Base-by-base conservation (phyloP, 1,139 yeast species). In the Debaryomycetaceae sp. region DNA sequence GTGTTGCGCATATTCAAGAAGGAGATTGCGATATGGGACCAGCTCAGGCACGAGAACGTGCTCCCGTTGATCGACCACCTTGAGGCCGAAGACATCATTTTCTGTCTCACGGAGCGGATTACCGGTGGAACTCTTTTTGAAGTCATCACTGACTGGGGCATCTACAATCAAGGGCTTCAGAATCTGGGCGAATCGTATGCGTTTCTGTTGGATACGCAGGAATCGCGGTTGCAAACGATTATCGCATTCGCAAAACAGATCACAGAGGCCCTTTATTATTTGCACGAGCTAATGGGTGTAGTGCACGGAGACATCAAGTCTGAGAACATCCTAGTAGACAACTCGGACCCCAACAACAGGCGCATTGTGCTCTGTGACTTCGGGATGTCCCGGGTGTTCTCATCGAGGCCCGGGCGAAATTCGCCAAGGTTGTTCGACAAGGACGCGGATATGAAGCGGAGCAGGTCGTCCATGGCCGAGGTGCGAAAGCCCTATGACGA, bases 271-370 rank as follows among this genome's bases (percentile, higher is more conserved):
- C 59, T 91, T 31, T 51, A 63, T 33, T 87, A 86, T 56, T 73
- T 91, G 78, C 97, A 91, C 59, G 60, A 61, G 28, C 74, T 74
- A 9, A 67, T 72, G 43, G 83, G 83, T 5, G 73, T 87, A 28
- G 91, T 85, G 6, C 98, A 91, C 56, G 95, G 97, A 2, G 98
- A 91, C 61, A 66, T 91, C 33, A 91, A 91, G 59, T 69, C 89
- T 38, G 98, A 91, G 53, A 91, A 91, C 55, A 86, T 94, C 43
- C 64, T 91, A 39, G 63, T 87, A 28, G 81, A 79, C 39, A 59
- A 62, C 18, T 47, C 62, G 22, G 55, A 52, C 24, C 55, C 59
- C 9, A 45, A 52, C 15, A 49, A 54, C 13, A 51, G 55, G 45
- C 59, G 60, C 28, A 65, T 81, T 55, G 57, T 79, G 17, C 56